These are phyloP conservation scores for Rhizopogon sp. DNA, from an alignment of 768 basidiomycete genomes.

Conservation along the genomic window DNA sequence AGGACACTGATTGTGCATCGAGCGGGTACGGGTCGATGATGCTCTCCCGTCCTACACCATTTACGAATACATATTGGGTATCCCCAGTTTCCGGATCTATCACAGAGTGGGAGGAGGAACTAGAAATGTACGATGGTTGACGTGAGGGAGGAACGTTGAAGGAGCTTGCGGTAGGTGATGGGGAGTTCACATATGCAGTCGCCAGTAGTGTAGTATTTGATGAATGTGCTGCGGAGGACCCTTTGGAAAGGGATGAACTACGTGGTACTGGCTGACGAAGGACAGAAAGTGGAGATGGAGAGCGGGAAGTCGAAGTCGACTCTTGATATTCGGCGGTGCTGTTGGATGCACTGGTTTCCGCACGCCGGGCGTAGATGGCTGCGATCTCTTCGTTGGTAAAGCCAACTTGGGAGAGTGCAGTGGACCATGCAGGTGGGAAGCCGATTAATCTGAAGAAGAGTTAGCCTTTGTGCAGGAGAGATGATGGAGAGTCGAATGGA, in stretches of 20 bases:
- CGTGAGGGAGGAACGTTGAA: not conserved
- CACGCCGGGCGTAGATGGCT: conserved; percentile 43
- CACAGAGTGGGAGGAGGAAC: not conserved
- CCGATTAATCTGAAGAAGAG: conserved; percentile 44
- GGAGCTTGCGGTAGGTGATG: not conserved
- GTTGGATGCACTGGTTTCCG: conserved; percentile 1
- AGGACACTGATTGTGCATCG: conserved; percentile 18
- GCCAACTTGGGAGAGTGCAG: conserved; percentile 54
- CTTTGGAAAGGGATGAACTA: conserved; percentile 15
- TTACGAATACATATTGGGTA: conserved; percentile 21
- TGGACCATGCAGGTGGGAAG: conserved; percentile 70
- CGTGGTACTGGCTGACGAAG: conserved; percentile 19
- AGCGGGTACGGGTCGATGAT: conserved; percentile 16
- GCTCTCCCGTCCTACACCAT: conserved; percentile 15
- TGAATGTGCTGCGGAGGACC: not conserved
- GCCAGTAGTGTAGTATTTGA: not conserved
- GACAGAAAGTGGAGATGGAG: conserved; percentile 25
- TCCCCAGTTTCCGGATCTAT: not conserved
- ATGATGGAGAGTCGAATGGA: not conserved
- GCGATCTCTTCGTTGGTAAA: conserved; percentile 69
- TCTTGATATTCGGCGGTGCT: conserved; percentile 6
- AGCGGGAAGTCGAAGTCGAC: conserved; percentile 1
- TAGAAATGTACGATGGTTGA: not conserved
- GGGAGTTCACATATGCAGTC: not conserved
- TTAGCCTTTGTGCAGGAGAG: not conserved